phyloP scores from a whole-genome alignment of 139 green algal species.

The Protoeuglena noctilucae region DNA sequence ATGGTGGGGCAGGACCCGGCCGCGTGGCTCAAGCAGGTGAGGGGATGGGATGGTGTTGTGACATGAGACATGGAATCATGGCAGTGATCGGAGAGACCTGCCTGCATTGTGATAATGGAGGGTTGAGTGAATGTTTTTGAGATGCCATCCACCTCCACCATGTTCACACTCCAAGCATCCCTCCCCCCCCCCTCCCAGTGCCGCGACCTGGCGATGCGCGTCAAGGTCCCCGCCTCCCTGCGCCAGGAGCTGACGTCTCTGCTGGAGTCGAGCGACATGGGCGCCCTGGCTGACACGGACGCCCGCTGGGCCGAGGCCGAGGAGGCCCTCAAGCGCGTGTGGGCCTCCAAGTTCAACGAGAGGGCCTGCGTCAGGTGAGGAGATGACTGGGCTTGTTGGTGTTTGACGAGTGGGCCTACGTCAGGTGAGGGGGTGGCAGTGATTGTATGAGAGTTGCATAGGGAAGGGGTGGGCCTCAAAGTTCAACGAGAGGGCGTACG shows the following conservation, averaged over 20 bases:
- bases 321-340: conserved; percentile 54
- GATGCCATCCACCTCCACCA: too few species aligned
- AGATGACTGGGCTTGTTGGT: too few species aligned
- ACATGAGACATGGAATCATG: too few species aligned
- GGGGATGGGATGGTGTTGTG: too few species aligned
- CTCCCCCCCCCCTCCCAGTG: too few species aligned
- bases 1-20: conserved; percentile 20
- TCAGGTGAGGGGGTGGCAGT: too few species aligned
- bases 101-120: too few species aligned
- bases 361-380: conserved; percentile 59
- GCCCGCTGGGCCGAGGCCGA: neutral
- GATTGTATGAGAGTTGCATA: too few species aligned
- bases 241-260: conserved; percentile 29
- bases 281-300: conserved; percentile 11
- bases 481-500: conserved; percentile 90
- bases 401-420: too few species aligned
- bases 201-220: conserved; percentile 31
- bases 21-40: neutral
- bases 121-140: too few species aligned
- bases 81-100: too few species aligned
- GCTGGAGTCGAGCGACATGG: conserved; percentile 29
- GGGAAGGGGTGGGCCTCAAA: conserved; percentile 98
- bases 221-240: conserved; percentile 40
- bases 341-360: conserved; percentile 97
- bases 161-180: too few species aligned